Evolutionary conservation across 148 eudicot genomes (phyloP).

Genomic region (Camellia lanceoleosa): DNA sequence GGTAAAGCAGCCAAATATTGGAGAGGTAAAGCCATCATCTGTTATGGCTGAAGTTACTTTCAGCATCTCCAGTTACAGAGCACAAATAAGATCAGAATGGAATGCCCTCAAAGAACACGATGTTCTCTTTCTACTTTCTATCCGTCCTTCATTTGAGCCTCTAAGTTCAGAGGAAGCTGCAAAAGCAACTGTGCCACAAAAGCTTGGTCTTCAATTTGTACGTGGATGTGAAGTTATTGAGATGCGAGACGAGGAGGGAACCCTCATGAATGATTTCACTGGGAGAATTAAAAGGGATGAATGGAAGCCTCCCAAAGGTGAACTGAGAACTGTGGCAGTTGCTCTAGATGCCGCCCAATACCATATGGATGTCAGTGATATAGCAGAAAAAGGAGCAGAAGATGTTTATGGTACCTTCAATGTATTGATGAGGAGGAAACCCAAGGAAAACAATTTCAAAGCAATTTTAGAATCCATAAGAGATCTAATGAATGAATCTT

Average conservation of each 20-base stretch:
- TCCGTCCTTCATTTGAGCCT: slow-evolving; percentile 93
- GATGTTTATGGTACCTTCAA: slow-evolving; percentile 91
- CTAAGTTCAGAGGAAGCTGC: slow-evolving; percentile 85
- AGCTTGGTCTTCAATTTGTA: slow-evolving; percentile 90
- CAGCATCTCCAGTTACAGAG: slow-evolving; percentile 85
- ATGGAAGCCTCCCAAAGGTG: slow-evolving; percentile 99
- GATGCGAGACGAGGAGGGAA: slow-evolving; percentile 90
- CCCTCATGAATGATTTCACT: slow-evolving; percentile 94
- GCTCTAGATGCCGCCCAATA: slow-evolving; percentile 96
- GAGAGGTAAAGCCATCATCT: slow-evolving; percentile 93
- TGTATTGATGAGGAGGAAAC: slow-evolving; percentile 92
- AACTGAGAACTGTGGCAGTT: slow-evolving; percentile 87
- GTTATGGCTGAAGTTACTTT: slow-evolving; percentile 79
- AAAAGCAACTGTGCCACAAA: slow-evolving; percentile 87
- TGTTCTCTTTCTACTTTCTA: slow-evolving; percentile 86
- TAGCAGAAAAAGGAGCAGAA: slow-evolving; percentile 93
- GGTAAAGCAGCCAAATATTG: slow-evolving; percentile 97
- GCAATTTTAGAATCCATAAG: slow-evolving; percentile 96
- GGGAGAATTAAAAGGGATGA: slow-evolving; percentile 95
- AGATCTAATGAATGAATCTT: slow-evolving; percentile 98
- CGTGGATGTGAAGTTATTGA: slow-evolving; percentile 99
- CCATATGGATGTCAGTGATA: slow-evolving; percentile 96
- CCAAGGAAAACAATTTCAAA: slow-evolving; percentile 97
- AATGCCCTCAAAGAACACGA: slow-evolving; percentile 93
- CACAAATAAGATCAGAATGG: slow-evolving; percentile 96